phyloP scores from a whole-genome alignment of 2,329 filamentous ascomycete species.

The Lasiodiplodia citricola region DNA sequence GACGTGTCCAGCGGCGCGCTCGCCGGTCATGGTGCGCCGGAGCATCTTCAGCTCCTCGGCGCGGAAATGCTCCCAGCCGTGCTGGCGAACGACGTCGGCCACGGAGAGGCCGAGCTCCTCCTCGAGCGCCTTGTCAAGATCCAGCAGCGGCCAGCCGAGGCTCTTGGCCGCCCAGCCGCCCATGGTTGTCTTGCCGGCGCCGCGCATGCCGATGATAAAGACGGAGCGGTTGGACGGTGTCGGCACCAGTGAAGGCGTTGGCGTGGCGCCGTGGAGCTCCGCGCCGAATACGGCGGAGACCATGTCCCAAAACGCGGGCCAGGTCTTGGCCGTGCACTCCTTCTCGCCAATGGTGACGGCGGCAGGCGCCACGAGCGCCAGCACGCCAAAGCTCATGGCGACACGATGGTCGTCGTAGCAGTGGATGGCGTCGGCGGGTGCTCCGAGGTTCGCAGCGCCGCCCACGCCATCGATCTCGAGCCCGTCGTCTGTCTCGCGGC shows the following conservation, averaged over 20 bases:
- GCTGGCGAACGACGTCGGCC: slow-evolving; percentile 78
- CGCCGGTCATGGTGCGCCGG: slow-evolving; percentile 73
- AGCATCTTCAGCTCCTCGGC: slow-evolving; percentile 77
- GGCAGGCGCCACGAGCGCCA: slow-evolving; percentile 72
- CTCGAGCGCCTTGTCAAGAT: slow-evolving; percentile 89
- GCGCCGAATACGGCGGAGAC: slow-evolving; percentile 79
- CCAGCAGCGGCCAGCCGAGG: slow-evolving; percentile 77
- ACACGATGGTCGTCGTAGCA: slow-evolving; percentile 98
- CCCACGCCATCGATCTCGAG: slow-evolving; percentile 70
- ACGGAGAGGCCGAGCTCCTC: slow-evolving; percentile 74
- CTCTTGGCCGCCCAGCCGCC: slow-evolving; percentile 82
- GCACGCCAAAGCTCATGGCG: slow-evolving; percentile 96
- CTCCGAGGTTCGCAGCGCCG: slow-evolving; percentile 55
- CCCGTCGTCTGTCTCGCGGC: slow-evolving; percentile 90
- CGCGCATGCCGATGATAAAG: slow-evolving; percentile 96
- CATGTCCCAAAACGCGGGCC: slow-evolving; percentile 98
- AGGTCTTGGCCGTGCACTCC: slow-evolving; percentile 95
- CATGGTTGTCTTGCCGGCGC: slow-evolving; percentile 93
- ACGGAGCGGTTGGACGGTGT: too few relatives aligned
- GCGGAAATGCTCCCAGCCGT: slow-evolving; percentile 89
- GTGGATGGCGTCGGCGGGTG: slow-evolving; percentile 68
- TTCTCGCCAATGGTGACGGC: slow-evolving; percentile 83
- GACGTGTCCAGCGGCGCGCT: slow-evolving; percentile 71
- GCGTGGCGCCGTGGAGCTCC: slow-evolving; percentile 64
- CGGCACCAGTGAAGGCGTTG: too few relatives aligned